A percentile compares a stretch with the other conserved stretches of the same genome.
Conservation (phyloP, 345 rosid genomes). For the Trapa incisa region DNA sequence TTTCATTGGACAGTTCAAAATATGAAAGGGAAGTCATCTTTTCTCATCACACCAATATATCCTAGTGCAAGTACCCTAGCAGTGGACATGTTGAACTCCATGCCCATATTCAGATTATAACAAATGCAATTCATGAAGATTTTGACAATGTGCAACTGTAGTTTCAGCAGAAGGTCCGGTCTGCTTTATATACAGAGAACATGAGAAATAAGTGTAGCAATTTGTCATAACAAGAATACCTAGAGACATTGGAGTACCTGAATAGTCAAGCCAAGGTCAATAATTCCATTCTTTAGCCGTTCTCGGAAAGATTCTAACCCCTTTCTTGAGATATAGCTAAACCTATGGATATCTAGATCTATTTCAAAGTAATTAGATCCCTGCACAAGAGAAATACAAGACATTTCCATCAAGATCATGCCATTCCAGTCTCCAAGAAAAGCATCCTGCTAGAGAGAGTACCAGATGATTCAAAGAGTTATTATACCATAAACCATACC, state of each 20-base stretch:
- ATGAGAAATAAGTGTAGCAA: not conserved
- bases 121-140: not conserved
- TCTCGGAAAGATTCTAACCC: conserved; percentile 86
- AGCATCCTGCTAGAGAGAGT: not conserved
- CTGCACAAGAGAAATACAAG: conserved; percentile 20
- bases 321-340: conserved; percentile 84
- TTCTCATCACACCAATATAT: not conserved
- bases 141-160: not conserved
- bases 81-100: not conserved
- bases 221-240: not conserved
- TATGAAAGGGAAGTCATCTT: not conserved
- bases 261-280: conserved; percentile 76
- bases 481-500: conserved; percentile 18
- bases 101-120: not conserved
- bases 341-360: conserved; percentile 83
- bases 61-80: not conserved
- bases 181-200: not conserved
- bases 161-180: not conserved
- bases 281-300: conserved; percentile 57
- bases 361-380: conserved; percentile 88
- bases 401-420: not conserved
- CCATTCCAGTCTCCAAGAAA: not conserved
- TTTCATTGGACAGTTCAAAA: not conserved
- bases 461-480: not conserved
- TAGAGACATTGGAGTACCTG: conserved; percentile 37